A percentile compares a stretch with the other conserved stretches of the same genome.
Evolutionary conservation across 345 rosid genomes (phyloP).

Genomic region (Xanthoceras sorbifolium): DNA sequence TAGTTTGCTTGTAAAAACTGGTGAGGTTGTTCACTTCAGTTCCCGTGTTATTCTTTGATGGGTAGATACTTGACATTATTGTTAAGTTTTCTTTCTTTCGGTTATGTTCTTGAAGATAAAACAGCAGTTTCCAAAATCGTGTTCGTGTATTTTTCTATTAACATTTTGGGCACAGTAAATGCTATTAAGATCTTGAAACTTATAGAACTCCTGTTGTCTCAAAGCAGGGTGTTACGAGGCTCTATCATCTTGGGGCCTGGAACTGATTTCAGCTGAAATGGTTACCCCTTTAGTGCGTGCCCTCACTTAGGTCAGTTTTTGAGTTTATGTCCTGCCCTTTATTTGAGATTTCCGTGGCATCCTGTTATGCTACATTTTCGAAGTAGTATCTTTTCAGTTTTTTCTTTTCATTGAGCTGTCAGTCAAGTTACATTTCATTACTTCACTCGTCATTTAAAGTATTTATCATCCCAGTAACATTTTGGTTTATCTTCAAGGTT

Average conservation of each 20-base stretch:
- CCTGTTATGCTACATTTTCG: slow-evolving; percentile 48
- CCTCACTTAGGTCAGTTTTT: slow-evolving; percentile 89
- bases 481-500: slow-evolving; percentile 13
- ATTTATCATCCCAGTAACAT: slow-evolving; percentile 23
- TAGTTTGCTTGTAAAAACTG: neutral
- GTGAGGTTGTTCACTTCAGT: slow-evolving; percentile 12
- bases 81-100: slow-evolving; percentile 31
- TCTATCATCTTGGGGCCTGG: slow-evolving; percentile 97
- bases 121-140: slow-evolving; percentile 54
- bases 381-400: slow-evolving; percentile 45
- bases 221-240: slow-evolving; percentile 94
- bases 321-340: slow-evolving; percentile 59
- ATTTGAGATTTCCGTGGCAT: slow-evolving; percentile 62
- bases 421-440: slow-evolving; percentile 34
- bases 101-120: slow-evolving; percentile 42
- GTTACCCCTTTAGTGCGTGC: slow-evolving; percentile 75
- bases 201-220: slow-evolving; percentile 82
- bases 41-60: slow-evolving; percentile 8
- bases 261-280: slow-evolving; percentile 92
- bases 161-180: slow-evolving; percentile 52
- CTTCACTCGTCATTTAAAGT: slow-evolving; percentile 30
- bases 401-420: slow-evolving; percentile 38
- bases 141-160: slow-evolving; percentile 46
- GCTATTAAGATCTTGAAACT: slow-evolving; percentile 50
- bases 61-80: slow-evolving; percentile 13